These are phyloP conservation scores for Tricholoma bakamatsutake DNA, from an alignment of 768 basidiomycete species.

Conservation along the genomic window DNA sequence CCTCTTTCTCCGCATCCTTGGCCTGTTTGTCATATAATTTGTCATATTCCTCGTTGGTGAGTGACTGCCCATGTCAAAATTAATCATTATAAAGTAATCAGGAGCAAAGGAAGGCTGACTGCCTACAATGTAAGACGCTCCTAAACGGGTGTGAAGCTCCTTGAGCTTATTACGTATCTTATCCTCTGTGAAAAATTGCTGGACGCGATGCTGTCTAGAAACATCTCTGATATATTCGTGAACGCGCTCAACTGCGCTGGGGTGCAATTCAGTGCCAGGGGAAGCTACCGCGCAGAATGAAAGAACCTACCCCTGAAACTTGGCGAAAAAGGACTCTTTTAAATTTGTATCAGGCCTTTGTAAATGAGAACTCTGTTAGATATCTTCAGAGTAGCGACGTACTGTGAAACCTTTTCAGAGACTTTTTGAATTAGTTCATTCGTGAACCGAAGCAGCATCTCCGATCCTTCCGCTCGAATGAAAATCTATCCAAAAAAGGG, in stretches of 20 bases:
- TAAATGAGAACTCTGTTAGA: not conserved
- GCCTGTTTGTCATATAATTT: too few species aligned
- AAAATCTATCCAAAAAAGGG: not conserved
- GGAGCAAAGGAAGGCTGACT: too few species aligned
- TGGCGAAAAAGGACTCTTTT: not conserved
- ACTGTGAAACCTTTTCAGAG: not conserved
- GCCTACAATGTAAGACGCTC: too few species aligned
- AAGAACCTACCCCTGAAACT: not conserved
- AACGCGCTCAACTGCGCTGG: not conserved
- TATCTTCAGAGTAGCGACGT: not conserved
- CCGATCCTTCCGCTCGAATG: not conserved
- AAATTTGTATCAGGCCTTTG: not conserved
- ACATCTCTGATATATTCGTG: too few species aligned
- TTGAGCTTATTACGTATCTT: too few species aligned
- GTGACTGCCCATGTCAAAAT: too few species aligned
- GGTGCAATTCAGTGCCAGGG: not conserved
- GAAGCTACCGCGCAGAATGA: not conserved
- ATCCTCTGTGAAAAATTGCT: too few species aligned
- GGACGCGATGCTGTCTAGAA: too few species aligned
- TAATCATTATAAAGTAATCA: too few species aligned
- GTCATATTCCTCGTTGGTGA: too few species aligned
- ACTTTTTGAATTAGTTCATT: not conserved
- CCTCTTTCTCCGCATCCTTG: too few species aligned
- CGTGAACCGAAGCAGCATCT: not conserved
- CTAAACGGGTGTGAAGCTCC: too few species aligned